Evolutionary conservation across 2,329 filamentous ascomycete species (phyloP).

Genomic region (Botrytis paeoniae): DNA sequence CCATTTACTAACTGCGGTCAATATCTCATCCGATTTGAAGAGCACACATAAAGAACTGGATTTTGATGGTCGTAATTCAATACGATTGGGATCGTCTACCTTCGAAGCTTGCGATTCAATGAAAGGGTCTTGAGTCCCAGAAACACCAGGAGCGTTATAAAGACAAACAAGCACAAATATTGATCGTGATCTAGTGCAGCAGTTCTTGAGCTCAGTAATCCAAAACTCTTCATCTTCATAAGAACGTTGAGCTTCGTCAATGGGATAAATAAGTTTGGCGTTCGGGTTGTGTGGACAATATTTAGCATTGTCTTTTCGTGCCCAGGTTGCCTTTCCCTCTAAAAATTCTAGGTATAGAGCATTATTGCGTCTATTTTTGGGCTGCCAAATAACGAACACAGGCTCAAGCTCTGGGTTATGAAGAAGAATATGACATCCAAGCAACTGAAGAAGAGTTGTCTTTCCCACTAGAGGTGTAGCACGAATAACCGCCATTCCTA

Average conservation of each 20-base stretch:
- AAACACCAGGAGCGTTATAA: background rate
- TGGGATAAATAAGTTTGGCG: background rate
- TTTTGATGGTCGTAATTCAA: background rate
- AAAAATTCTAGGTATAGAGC: background rate
- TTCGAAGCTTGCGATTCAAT: background rate
- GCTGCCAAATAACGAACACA: background rate
- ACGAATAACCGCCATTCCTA: constrained; percentile 1
- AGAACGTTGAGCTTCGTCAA: constrained; percentile 1
- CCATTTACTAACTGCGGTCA: background rate
- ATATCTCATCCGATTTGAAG: background rate
- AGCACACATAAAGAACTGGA: background rate
- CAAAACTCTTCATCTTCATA: background rate
- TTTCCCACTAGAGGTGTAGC: background rate
- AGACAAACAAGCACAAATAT: constrained; percentile 6
- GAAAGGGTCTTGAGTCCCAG: background rate
- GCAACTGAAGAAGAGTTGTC: background rate
- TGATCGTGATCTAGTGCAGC: background rate
- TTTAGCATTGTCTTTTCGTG: background rate
- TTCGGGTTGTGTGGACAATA: background rate
- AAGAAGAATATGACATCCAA: background rate
- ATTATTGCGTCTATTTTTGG: background rate
- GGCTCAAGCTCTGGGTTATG: background rate
- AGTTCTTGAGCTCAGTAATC: background rate
- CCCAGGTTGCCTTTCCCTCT: background rate
- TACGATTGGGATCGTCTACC: background rate